Evolutionary conservation across 371 early-diverging fungal genomes (phyloP).

Genomic region (Lichtheimia hyalospora): DNA sequence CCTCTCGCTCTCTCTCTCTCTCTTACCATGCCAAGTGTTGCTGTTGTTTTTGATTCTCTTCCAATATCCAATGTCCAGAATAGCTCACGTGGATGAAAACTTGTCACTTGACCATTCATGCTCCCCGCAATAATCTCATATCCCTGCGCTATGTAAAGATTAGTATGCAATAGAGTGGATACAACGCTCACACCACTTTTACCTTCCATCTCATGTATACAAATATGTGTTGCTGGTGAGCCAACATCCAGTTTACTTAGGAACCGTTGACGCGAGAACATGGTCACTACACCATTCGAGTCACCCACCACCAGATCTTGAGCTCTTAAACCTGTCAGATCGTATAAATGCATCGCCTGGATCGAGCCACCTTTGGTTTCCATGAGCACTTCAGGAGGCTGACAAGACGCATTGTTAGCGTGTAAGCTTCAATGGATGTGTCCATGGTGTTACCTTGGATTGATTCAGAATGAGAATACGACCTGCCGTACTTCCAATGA

Average conservation of each 20-base stretch:
- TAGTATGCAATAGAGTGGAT: neutral
- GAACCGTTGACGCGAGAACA: conserved; percentile 49
- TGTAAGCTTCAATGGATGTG: neutral
- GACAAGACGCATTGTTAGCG: neutral
- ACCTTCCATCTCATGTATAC: conserved; percentile 8
- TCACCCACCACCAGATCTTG: conserved; percentile 50
- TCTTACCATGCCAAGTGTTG: conserved; percentile 23
- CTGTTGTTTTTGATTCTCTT: conserved; percentile 36
- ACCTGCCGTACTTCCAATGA: conserved; percentile 44
- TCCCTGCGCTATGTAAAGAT: conserved; percentile 28
- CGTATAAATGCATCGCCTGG: conserved; percentile 38
- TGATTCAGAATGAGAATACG: conserved; percentile 45
- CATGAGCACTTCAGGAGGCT: conserved; percentile 42
- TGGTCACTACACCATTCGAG: conserved; percentile 45
- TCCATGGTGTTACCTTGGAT: conserved; percentile 30
- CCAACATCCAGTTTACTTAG: conserved; percentile 41
- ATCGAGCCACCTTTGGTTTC: conserved; percentile 53
- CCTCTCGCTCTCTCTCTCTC: neutral
- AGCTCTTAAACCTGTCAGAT: conserved; percentile 45
- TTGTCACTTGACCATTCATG: conserved; percentile 38
- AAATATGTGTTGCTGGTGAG: conserved; percentile 34
- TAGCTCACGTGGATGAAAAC: conserved; percentile 44
- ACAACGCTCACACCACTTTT: neutral
- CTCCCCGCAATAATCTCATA: conserved; percentile 50
- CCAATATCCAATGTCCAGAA: conserved; percentile 46